Evolutionary conservation across 352 stramenopile species (phyloP).

Genomic region (Pythium monospermum): DNA sequence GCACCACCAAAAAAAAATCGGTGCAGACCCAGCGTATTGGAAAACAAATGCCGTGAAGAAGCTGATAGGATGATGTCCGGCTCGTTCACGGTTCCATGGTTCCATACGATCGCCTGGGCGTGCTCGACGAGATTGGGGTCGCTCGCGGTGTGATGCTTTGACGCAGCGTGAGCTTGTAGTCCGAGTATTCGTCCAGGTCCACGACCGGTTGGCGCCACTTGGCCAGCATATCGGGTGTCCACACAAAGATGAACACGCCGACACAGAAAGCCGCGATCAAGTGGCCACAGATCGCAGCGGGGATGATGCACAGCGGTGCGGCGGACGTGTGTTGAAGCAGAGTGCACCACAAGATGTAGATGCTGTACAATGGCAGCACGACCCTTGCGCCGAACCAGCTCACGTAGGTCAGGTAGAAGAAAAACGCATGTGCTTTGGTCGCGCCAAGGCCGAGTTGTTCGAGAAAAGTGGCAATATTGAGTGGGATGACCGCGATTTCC

Average conservation of each 20-base stretch:
- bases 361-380: constrained; percentile 70
- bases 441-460: constrained; percentile 74
- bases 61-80: not conserved
- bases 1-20: constrained; percentile 1
- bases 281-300: constrained; percentile 66
- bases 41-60: not conserved
- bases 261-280: constrained; percentile 80
- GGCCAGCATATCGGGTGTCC: constrained; percentile 75
- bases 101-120: constrained; percentile 23
- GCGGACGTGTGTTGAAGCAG: constrained; percentile 48
- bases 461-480: constrained; percentile 78
- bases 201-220: constrained; percentile 64
- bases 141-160: constrained; percentile 68
- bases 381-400: constrained; percentile 74
- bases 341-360: constrained; percentile 72
- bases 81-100: constrained; percentile 18
- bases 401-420: constrained; percentile 74
- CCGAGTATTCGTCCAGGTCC: constrained; percentile 67
- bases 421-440: constrained; percentile 44
- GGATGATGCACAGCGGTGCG: constrained; percentile 54
- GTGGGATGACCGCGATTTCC: constrained; percentile 76
- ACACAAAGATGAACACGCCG: constrained; percentile 78
- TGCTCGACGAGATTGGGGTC: constrained; percentile 48
- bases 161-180: constrained; percentile 75
- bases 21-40: not conserved